Conservation (phyloP, 179 eudicot genomes). For the Patellifolia procumbens region DNA sequence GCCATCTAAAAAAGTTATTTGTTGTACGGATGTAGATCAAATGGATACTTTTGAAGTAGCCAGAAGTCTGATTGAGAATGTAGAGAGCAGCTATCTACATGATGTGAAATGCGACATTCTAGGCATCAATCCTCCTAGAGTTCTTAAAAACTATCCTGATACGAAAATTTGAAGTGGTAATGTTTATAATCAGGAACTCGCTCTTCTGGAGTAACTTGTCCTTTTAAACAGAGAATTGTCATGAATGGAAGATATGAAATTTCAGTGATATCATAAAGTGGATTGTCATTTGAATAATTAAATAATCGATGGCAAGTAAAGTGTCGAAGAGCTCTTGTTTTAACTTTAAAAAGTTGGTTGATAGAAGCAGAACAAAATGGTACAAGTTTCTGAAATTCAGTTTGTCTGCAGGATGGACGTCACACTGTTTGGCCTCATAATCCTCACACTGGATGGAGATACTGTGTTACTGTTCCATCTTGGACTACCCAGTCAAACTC, state of each 20-base stretch:
- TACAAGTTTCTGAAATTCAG: not conserved
- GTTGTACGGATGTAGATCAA: not conserved
- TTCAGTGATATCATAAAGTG: not conserved
- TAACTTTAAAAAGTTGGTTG: too few relatives aligned
- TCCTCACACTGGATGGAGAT: conserved; percentile 88
- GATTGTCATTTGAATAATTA: not conserved
- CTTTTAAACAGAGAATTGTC: not conserved
- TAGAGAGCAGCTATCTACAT: not conserved
- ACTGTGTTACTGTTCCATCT: conserved; percentile 80
- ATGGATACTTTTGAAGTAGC: not conserved
- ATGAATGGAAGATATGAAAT: not conserved
- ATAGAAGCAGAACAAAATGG: not conserved
- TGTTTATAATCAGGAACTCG: not conserved
- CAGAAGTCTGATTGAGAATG: not conserved
- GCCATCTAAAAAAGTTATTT: not conserved
- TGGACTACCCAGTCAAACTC: conserved; percentile 70
- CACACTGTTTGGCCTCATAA: conserved; percentile 87
- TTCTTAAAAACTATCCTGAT: not conserved
- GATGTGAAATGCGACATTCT: not conserved
- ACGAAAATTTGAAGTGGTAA: not conserved
- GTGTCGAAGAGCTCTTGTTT: not conserved
- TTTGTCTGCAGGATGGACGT: conserved; percentile 64
- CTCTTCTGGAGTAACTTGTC: not conserved
- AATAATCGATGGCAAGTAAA: not conserved
- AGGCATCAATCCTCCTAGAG: not conserved